Evolutionary conservation across 164 flowering plant genomes (phyloP), one percentile per base, ranked within the genome.

Genomic region (Liquidambar formosana): DNA sequence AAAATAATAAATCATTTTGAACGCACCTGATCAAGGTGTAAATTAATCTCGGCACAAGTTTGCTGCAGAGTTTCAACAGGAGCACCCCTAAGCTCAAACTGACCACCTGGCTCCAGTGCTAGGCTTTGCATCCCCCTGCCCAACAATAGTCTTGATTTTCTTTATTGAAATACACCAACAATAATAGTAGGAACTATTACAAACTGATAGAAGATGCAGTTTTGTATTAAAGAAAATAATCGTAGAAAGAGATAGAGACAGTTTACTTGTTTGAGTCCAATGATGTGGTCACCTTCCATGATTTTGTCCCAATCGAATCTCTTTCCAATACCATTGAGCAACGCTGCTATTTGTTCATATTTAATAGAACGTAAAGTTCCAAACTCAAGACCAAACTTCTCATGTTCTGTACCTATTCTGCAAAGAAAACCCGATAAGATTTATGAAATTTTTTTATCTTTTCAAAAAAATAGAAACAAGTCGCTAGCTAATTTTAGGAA

Each of bases 331-430:
- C 95, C 84, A 79, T 91, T 71, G 10, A 96, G 98, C 84, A 96
- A 79, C 67, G 88, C 88, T 11, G 94, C 83, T 76, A 96, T 93
- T 77, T 93, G 98, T 47, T 89, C 94, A 80, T 93, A 92, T 49
- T 76, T 90, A 80, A 96, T 80, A 11, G 99, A 97, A 5, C 85
- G 82, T 68, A 92, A 75, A 64, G 88, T 85, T 66, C 61, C 81
- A 68, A 84, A 48, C 75, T 96, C 93, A 81, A 96, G 93, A 63
- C 99, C 99, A 78, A 96, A 96, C 77, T 96, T 96, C 76, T 96
- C 98, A 79, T 96, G 99, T 75, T 96, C 99, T 57, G 99, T 96
- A 53, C 99, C 99, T 77, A 93, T 92, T 83, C 99, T 96, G 97
- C 69, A 67, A 76, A 61, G 49, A 60, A 22, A 44, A n/a, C n/a